Conservation (phyloP, 2,329 filamentous ascomycete genomes). For the Phialemonium atrogriseum region DNA sequence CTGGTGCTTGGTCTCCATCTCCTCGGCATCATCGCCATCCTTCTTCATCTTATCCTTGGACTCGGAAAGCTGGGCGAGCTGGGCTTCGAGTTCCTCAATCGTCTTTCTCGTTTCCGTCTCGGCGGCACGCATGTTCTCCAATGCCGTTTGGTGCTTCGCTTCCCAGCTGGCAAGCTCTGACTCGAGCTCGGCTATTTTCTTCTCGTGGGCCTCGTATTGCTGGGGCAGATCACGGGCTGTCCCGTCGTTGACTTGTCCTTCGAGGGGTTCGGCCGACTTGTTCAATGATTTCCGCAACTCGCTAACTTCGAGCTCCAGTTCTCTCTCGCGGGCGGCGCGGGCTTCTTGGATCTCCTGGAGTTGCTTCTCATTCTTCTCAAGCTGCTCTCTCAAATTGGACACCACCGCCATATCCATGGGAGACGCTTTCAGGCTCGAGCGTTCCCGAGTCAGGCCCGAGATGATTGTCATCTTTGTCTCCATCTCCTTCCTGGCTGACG, state of each 20-base stretch:
- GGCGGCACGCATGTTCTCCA: conserved; percentile 62
- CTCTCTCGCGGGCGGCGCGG: conserved; percentile 65
- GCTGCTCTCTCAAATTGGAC: conserved; percentile 76
- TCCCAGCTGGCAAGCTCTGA: conserved; percentile 69
- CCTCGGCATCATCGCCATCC: conserved; percentile 29
- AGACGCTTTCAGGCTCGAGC: conserved; percentile 76
- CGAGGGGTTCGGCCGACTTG: conserved; percentile 15
- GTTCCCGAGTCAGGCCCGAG: conserved; percentile 83
- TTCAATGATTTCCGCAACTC: conserved; percentile 51
- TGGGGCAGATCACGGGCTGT: conserved; percentile 19
- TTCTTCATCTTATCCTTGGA: conserved; percentile 24
- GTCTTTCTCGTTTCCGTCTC: conserved; percentile 66
- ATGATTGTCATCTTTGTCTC: conserved; percentile 96
- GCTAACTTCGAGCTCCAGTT: conserved; percentile 65
- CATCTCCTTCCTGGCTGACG: conserved; percentile 86
- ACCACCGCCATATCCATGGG: conserved; percentile 90
- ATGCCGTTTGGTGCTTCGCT: conserved; percentile 60
- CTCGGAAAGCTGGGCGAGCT: conserved; percentile 39
- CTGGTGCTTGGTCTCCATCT: conserved; percentile 47
- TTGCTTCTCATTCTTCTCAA: conserved; percentile 78
- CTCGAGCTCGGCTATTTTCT: conserved; percentile 58
- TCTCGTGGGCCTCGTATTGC: conserved; percentile 36
- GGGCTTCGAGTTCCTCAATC: conserved; percentile 62
- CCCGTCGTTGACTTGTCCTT: conserved; percentile 15
- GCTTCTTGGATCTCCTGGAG: conserved; percentile 65